Evolutionary conservation across 495 filamentous ascomycete species (phyloP).

Genomic region (Talaromyces stipitatus): DNA sequence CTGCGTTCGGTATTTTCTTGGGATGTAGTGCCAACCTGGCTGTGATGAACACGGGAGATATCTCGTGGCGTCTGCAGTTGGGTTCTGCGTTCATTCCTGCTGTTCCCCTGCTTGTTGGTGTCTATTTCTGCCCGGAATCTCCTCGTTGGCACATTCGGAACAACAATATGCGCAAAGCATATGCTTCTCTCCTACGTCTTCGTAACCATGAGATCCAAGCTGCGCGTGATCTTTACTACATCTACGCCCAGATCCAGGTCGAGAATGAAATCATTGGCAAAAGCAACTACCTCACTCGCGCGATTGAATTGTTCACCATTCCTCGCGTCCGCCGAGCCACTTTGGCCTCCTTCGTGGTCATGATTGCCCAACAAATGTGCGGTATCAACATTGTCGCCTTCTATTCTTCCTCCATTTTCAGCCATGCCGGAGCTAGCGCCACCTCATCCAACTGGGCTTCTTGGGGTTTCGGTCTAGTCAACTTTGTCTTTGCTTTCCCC

Average conservation of each 20-base stretch:
- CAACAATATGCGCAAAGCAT: conserved; percentile 46
- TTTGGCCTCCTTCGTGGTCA: conserved; percentile 56
- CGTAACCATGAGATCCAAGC: conserved; percentile 54
- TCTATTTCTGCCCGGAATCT: conserved; percentile 62
- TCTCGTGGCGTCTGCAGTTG: conserved; percentile 58
- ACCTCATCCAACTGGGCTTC: conserved; percentile 43
- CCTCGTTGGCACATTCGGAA: conserved; percentile 65
- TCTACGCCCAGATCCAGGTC: conserved; percentile 50
- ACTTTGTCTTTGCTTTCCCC: conserved; percentile 51
- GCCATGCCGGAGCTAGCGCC: conserved; percentile 38
- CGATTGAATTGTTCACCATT: conserved; percentile 60
- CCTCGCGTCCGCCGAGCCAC: conserved; percentile 61
- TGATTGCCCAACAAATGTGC: conserved; percentile 58
- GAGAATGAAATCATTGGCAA: conserved; percentile 41
- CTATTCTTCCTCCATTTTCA: conserved; percentile 61
- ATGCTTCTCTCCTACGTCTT: conserved; percentile 50
- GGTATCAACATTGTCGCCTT: conserved; percentile 60
- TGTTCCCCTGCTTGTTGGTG: conserved; percentile 51
- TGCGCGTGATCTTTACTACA: conserved; percentile 60
- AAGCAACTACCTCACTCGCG: conserved; percentile 47
- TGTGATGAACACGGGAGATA: conserved; percentile 43
- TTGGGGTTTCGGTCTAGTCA: conserved; percentile 49
- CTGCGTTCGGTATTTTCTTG: conserved; percentile 55
- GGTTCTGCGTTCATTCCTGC: conserved; percentile 67
- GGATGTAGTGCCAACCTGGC: conserved; percentile 55